These are phyloP conservation scores for Pyrus communis DNA, from an alignment of 306 rosid species.

Conservation along the genomic window DNA sequence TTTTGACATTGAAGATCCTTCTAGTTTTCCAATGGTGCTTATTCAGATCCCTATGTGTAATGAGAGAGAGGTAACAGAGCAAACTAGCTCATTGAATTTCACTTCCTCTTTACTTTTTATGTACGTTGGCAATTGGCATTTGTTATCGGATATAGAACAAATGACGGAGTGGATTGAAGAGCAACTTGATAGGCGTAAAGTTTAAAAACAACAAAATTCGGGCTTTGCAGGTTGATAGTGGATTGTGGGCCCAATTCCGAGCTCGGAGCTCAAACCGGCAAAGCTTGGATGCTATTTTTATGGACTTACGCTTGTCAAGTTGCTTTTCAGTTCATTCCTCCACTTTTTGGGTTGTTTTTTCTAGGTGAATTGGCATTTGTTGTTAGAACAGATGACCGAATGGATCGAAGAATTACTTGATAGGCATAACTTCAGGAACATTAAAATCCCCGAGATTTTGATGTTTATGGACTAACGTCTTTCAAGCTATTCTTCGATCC, in stretches of 20 bases:
- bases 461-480: too few species aligned
- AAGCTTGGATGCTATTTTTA: too few species aligned
- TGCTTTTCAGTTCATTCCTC: too few species aligned
- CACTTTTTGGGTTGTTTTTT: too few species aligned
- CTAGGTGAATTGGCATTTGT: background rate
- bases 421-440: background rate
- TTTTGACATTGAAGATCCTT: slow-evolving; percentile 61
- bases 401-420: background rate
- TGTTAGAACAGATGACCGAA: background rate
- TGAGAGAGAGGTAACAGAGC: slow-evolving; percentile 82
- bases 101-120: background rate
- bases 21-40: slow-evolving; percentile 72
- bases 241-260: too few species aligned
- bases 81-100: slow-evolving; percentile 3
- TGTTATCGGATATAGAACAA: background rate
- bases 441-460: too few species aligned
- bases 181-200: background rate
- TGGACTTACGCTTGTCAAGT: too few species aligned
- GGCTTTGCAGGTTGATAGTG: too few species aligned
- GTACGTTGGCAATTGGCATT: background rate
- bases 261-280: too few species aligned
- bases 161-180: background rate
- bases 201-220: too few species aligned
- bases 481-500: too few species aligned
- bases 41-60: slow-evolving; percentile 99